Percentiles rank a stretch among this genome's conserved stretches.
Evolutionary conservation across 495 filamentous ascomycete genomes (phyloP).

Genomic region (Talaromyces nanjingensis): DNA sequence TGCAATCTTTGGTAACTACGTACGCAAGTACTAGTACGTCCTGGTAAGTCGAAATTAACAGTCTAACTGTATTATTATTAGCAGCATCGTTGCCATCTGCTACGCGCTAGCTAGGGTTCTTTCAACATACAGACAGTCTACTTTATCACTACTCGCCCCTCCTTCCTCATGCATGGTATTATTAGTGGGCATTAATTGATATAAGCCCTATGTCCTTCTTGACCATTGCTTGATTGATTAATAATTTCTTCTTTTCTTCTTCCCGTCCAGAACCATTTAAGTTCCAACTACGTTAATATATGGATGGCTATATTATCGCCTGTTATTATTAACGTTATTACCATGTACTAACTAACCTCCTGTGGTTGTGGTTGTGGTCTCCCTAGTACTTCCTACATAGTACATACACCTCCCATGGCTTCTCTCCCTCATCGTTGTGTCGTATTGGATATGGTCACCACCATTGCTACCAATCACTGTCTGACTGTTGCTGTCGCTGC

Average conservation of each 20-base stretch:
- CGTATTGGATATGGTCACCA: neutral
- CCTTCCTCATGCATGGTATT: neutral
- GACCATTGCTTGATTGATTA: neutral
- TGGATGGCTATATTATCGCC: neutral
- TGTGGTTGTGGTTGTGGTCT: neutral
- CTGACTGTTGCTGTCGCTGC: neutral
- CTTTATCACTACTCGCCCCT: neutral
- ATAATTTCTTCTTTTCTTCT: neutral
- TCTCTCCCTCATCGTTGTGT: neutral
- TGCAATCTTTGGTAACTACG: neutral
- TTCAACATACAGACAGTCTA: neutral
- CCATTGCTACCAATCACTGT: neutral
- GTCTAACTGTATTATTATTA: neutral
- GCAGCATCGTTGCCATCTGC: neutral
- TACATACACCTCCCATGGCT: neutral
- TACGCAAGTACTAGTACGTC: neutral
- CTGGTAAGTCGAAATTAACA: neutral
- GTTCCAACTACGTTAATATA: neutral
- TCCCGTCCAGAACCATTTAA: too few species aligned
- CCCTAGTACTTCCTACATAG: neutral
- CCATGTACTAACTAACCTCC: neutral
- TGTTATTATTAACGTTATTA: neutral
- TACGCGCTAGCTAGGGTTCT: neutral
- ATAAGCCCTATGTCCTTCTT: constrained; percentile 1
- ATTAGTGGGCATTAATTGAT: neutral